Percentiles rank a stretch among this genome's conserved stretches.
Conservation (phyloP, 176 grass and related monocot species). For the Secale cereale region DNA sequence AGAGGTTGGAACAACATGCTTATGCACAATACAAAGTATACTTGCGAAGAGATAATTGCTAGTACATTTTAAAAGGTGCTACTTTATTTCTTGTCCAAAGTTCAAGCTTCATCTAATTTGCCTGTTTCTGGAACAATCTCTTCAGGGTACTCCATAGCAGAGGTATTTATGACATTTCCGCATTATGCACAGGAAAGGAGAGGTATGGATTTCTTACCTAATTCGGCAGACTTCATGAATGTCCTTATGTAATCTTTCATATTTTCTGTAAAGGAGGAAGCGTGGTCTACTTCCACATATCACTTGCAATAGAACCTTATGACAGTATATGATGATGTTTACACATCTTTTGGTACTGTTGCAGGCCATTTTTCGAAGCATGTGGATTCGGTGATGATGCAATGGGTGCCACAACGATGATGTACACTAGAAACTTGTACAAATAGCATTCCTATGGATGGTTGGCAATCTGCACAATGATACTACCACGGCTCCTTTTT, state of each 20-base stretch:
- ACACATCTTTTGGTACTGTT: slow-evolving; percentile 11
- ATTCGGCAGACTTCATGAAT: background rate
- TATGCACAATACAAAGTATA: background rate
- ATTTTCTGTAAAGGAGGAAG: background rate
- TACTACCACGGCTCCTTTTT: background rate
- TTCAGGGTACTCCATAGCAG: slow-evolving; percentile 65
- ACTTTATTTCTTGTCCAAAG: slow-evolving; percentile 7
- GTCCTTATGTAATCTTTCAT: background rate
- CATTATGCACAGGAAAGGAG: slow-evolving; percentile 80
- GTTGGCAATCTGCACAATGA: background rate
- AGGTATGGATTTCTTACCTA: slow-evolving; percentile 39
- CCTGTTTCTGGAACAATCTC: slow-evolving; percentile 16
- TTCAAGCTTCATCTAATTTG: slow-evolving; percentile 12
- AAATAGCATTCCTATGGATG: slow-evolving; percentile 9
- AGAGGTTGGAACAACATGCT: background rate
- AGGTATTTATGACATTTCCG: slow-evolving; percentile 90
- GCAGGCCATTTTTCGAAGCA: slow-evolving; percentile 72
- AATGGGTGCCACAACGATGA: slow-evolving; percentile 89
- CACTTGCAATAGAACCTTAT: background rate
- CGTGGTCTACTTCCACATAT: background rate
- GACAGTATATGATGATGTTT: background rate
- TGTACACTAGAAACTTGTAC: slow-evolving; percentile 60
- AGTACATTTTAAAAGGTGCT: background rate
- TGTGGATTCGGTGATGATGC: slow-evolving; percentile 79
- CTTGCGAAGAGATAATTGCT: background rate